Conservation (phyloP, 768 basidiomycete genomes). For the Candolleomyces aberdarensis region DNA sequence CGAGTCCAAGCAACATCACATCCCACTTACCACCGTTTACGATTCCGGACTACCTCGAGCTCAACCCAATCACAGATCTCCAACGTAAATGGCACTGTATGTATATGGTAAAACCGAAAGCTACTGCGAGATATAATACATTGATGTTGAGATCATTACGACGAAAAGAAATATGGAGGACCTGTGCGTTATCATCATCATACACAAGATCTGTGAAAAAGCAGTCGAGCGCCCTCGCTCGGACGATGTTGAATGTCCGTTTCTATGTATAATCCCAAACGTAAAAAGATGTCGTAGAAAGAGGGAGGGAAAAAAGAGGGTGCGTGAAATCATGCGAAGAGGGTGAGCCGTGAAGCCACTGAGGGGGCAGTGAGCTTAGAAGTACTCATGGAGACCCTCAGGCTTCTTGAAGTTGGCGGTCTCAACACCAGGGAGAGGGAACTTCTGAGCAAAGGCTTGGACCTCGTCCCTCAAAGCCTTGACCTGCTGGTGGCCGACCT, state of each 20-base stretch:
- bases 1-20: neutral
- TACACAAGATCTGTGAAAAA: neutral
- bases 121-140: slow-evolving; percentile 2
- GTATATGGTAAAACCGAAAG: neutral
- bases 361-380: neutral
- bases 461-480: slow-evolving; percentile 79
- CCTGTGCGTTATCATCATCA: neutral
- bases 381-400: slow-evolving; percentile 59
- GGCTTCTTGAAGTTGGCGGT: slow-evolving; percentile 49
- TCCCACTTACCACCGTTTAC: too few relatives aligned
- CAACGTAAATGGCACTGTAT: neutral
- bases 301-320: slow-evolving; percentile 3
- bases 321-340: slow-evolving; percentile 2
- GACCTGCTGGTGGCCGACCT: slow-evolving; percentile 69
- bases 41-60: neutral
- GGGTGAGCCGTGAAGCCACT: neutral
- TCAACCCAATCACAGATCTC: neutral
- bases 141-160: slow-evolving; percentile 7
- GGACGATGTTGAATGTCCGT: slow-evolving; percentile 58
- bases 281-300: slow-evolving; percentile 11
- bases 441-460: slow-evolving; percentile 72
- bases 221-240: neutral
- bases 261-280: slow-evolving; percentile 24
- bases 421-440: slow-evolving; percentile 90
- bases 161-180: neutral